Conservation (phyloP, 345 rosid species). For the Eucalyptus decipiens region DNA sequence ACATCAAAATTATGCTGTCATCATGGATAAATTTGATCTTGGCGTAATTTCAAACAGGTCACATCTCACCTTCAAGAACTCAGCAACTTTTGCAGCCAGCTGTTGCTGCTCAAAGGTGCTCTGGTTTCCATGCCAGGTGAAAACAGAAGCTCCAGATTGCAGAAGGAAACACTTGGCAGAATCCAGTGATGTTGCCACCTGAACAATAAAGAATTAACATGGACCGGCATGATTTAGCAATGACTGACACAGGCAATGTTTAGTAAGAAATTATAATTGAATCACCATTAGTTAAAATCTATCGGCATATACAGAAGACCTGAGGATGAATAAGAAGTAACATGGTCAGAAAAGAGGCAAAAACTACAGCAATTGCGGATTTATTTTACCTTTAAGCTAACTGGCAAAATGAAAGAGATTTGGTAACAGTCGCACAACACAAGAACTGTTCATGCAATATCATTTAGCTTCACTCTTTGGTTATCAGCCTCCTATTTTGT, state of each 20-base stretch:
- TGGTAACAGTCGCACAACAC: not conserved
- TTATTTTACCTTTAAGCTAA: not conserved
- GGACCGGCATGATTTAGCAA: not conserved
- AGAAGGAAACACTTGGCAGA: slow-evolving; percentile 82
- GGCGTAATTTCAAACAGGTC: not conserved
- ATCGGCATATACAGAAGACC: not conserved
- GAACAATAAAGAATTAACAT: not conserved
- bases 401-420: not conserved
- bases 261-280: not conserved
- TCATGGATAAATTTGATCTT: not conserved
- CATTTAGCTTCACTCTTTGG: not conserved
- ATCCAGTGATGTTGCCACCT: slow-evolving; percentile 84
- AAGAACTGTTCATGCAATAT: not conserved
- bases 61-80: slow-evolving; percentile 61
- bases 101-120: slow-evolving; percentile 91
- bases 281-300: not conserved
- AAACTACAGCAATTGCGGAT: not conserved
- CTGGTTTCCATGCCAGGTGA: slow-evolving; percentile 93
- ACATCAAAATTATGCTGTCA: not conserved
- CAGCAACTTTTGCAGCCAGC: slow-evolving; percentile 72
- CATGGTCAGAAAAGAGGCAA: not conserved
- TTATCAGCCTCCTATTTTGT: not conserved
- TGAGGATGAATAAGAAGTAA: not conserved
- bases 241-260: not conserved
- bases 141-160: slow-evolving; percentile 85